Base-by-base conservation (phyloP, 1,139 yeast species). In the Scheffersomyces quercinus region DNA sequence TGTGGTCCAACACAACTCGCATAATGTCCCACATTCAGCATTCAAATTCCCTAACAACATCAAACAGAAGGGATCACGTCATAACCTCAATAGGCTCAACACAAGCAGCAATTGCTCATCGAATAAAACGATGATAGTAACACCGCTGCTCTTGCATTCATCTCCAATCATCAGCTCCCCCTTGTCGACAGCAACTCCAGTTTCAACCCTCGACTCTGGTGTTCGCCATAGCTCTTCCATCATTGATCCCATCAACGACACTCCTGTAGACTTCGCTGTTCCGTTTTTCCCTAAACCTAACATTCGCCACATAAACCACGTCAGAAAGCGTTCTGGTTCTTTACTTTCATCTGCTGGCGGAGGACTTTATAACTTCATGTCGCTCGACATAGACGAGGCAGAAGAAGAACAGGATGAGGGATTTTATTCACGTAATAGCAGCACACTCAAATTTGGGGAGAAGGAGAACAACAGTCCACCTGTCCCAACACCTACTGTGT, bases 211-310 rank as follows among this genome's bases (percentile, higher is more conserved):
- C 26, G 66, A 63, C 34, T 59, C 65, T 3, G 44, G 50, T 4
- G 46, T 59, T n/a, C 48, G 56, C 37, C 50, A 48, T 35, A 35
- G 53, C 9, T 50, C 62, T 36, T 58, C 66, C 10, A 55, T 68
- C 24, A 59, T 67, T 39, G 75, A 71, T 50, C 72, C 75, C 3
- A 69, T 70, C 40, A 70, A 69, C 49, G 78, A 71, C 45, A 54
- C 73, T 9, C 76, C 77, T 10, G 74, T 70, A 39, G 77, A 73
- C 46, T 69, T 69, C 43, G 53, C 65, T 3, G 65, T 68, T 20
- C 68, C 71, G 3, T 51, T 49, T 35, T 46, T 51, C 38, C 47
- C 53, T 37, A 50, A 47, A 29, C 26, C 47, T 6, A 34, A 46
- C 8, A 20, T 5, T 24, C 40, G 51, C 32, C 45, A 46, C 35